Conservation (phyloP, 805 yeast genomes). For the Starmerella asiatica region DNA sequence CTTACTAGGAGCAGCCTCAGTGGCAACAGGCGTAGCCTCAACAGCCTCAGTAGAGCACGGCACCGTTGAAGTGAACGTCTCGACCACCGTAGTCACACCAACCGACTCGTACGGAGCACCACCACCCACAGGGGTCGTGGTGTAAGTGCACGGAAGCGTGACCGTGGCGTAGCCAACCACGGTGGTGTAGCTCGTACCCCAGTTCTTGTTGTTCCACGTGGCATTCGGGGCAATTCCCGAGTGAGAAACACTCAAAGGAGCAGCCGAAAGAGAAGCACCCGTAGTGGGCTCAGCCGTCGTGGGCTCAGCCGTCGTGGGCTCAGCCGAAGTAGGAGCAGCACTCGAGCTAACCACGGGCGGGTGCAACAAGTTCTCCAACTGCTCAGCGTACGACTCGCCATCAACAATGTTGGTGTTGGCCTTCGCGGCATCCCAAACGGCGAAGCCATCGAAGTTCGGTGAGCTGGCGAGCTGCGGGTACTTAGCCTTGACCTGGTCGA, state of each 20-base stretch:
- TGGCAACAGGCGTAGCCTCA: neutral
- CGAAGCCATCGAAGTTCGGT: conserved; percentile 52
- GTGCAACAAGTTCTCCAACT: conserved; percentile 34
- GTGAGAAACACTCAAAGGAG: neutral
- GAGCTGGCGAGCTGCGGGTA: conserved; percentile 21
- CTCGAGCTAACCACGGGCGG: conserved; percentile 10
- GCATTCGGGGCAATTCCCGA: neutral
- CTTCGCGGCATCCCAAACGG: conserved; percentile 79
- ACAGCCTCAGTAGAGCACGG: neutral
- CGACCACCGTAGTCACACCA: neutral
- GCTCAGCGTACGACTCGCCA: conserved; percentile 34
- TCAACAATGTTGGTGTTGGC: conserved; percentile 38
- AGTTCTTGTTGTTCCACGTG: neutral
- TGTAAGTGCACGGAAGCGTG: neutral
- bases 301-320: conserved; percentile 8
- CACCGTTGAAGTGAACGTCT: neutral
- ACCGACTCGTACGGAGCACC: neutral
- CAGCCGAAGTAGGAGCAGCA: conserved; percentile 6
- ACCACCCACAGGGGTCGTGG: neutral
- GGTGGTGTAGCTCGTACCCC: neutral
- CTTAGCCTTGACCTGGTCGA: conserved; percentile 27
- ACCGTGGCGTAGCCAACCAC: neutral
- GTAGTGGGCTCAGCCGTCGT: neutral
- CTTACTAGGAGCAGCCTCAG: neutral
- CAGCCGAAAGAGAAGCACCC: neutral